Conservation (phyloP, 2,329 filamentous ascomycete species). For the Paramyrothecium sp. region DNA sequence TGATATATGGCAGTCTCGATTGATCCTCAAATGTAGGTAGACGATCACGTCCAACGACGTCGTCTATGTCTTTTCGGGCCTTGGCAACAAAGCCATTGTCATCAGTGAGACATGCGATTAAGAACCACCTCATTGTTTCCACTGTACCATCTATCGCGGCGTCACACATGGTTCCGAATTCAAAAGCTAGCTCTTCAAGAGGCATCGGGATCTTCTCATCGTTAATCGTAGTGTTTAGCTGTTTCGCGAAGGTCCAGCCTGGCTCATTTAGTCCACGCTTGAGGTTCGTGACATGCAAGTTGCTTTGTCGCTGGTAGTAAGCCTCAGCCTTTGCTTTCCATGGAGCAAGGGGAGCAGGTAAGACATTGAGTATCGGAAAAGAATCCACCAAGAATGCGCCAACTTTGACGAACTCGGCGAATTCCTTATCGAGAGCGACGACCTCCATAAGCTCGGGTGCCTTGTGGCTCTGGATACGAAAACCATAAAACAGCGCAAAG, state of each 20-base stretch:
- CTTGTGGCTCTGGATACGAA: conserved; percentile 23
- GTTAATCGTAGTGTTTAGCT: conserved; percentile 13
- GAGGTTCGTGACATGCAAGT: conserved; percentile 23
- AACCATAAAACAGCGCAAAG: conserved; percentile 34
- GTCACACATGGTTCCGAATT: conserved; percentile 26
- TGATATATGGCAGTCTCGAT: conserved; percentile 37
- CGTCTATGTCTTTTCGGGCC: conserved; percentile 40
- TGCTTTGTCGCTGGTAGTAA: conserved; percentile 32
- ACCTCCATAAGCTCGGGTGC: conserved; percentile 21
- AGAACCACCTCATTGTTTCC: conserved; percentile 25
- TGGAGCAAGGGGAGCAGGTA: conserved; percentile 33
- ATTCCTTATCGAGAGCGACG: conserved; percentile 20
- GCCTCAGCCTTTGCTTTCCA: conserved; percentile 30
- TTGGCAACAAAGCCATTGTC: conserved; percentile 21
- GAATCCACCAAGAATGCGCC: conserved; percentile 38
- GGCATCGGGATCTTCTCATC: conserved; percentile 18
- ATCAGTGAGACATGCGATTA: conserved; percentile 25
- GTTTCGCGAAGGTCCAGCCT: conserved; percentile 30
- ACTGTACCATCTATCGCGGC: conserved; percentile 30
- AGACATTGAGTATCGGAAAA: conserved; percentile 36
- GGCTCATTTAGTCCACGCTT: conserved; percentile 13
- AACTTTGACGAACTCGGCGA: conserved; percentile 20
- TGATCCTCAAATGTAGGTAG: conserved; percentile 37
- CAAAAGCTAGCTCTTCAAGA: conserved; percentile 27
- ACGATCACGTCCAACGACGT: conserved; percentile 35